A percentile compares a stretch with the other conserved stretches of the same genome.
Conservation (phyloP, 2,329 filamentous ascomycete genomes). For the Lasiodiplodia theobromae region DNA sequence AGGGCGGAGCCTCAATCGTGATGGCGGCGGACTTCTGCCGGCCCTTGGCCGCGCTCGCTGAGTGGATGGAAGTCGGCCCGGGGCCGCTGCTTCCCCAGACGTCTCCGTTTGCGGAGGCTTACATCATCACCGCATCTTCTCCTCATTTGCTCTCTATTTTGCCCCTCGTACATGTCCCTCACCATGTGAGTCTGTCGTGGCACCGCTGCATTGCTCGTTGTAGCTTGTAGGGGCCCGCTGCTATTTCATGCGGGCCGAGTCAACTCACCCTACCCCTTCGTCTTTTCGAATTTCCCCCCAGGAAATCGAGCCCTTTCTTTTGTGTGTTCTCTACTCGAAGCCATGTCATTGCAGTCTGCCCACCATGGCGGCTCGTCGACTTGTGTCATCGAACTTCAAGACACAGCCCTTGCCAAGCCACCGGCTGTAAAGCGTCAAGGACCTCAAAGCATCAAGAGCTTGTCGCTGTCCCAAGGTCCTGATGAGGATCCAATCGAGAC, state of each 20-base stretch:
- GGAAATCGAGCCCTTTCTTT: background rate
- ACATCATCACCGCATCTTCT: background rate
- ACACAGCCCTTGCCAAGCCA: slow-evolving; percentile 30
- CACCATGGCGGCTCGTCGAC: slow-evolving; percentile 46
- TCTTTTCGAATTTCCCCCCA: background rate
- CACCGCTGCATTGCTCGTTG: background rate
- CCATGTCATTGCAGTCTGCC: slow-evolving; percentile 31
- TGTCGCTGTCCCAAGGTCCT: background rate
- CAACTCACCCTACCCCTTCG: background rate
- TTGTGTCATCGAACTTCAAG: slow-evolving; percentile 43
- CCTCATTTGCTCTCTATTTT: background rate
- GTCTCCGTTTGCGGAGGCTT: slow-evolving; percentile 6
- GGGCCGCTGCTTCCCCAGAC: background rate
- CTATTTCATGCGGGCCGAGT: slow-evolving; percentile 1
- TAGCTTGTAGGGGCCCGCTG: background rate
- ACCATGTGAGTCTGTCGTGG: slow-evolving; percentile 12
- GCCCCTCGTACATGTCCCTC: background rate
- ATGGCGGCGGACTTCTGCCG: too few species aligned
- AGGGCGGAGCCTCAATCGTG: background rate
- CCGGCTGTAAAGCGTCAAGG: slow-evolving; percentile 33
- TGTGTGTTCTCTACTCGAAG: background rate
- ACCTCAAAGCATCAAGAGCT: slow-evolving; percentile 29
- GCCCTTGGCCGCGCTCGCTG: background rate
- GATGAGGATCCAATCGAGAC: slow-evolving; percentile 44
- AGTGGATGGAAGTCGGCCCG: slow-evolving; percentile 10